Conservation (phyloP, 352 stramenopile species). For the Phytophthora macrochlamydospora region DNA sequence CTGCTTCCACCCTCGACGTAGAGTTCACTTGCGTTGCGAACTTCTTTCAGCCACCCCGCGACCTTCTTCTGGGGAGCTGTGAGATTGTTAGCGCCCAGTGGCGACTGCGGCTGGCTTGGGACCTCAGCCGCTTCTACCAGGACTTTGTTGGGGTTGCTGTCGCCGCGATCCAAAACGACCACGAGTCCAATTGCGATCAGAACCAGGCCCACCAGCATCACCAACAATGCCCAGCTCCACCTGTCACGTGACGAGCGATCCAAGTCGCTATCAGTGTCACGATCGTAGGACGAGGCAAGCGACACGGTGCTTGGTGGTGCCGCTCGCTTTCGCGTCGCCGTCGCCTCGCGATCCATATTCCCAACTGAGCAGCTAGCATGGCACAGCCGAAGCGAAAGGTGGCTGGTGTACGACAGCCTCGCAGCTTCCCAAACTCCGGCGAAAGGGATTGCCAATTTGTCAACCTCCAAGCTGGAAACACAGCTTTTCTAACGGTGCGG, state of each 20-base stretch:
- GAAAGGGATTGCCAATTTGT: background rate
- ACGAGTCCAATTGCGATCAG: constrained; percentile 27
- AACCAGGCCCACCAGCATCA: constrained; percentile 17
- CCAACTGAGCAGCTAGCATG: background rate
- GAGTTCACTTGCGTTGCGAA: constrained; percentile 23
- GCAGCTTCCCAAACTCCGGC: constrained; percentile 10
- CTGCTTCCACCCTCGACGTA: constrained; percentile 21
- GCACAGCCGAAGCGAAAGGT: constrained; percentile 10
- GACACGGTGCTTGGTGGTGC: constrained; percentile 32
- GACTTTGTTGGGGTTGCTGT: background rate
- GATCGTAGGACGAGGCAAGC: constrained; percentile 26
- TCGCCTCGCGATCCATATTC: constrained; percentile 19
- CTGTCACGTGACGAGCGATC: background rate
- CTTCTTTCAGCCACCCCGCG: constrained; percentile 22
- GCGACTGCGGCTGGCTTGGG: background rate
- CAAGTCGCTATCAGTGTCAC: background rate
- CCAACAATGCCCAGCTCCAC: constrained; percentile 15
- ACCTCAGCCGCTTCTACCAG: background rate
- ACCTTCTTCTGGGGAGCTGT: constrained; percentile 22
- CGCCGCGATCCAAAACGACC: constrained; percentile 18
- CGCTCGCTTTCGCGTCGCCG: constrained; percentile 12
- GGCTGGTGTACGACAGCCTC: constrained; percentile 11
- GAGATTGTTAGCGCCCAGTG: constrained; percentile 10
- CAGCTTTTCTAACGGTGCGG: background rate
- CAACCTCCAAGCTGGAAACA: background rate